Evolutionary conservation across 2,329 filamentous ascomycete species (phyloP), one percentile per base, ranked within the genome.

Genomic region (Cladophialophora carrionii): DNA sequence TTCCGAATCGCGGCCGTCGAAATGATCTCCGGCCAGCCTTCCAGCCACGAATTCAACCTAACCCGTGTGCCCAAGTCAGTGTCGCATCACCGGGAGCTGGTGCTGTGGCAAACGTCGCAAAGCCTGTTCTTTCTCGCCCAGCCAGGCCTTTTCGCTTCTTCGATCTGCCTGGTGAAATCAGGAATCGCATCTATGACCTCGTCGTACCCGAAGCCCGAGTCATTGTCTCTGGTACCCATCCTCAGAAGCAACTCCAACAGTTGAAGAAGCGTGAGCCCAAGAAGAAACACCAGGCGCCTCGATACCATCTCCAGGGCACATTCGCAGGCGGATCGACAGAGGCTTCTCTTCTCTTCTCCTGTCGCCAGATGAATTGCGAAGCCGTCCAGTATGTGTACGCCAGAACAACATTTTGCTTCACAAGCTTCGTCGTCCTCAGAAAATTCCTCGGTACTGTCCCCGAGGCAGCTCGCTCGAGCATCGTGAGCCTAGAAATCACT

Each of bases 81-180:
- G 29, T 14, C 17, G 24, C 17, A 14, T 29, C 20, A 49, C 48
- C 29, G 32, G 2, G 29, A 7, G 26, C 29, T 37, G 29, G 12
- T 7, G 12, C 43, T n/a, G 7, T 41, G 24, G 43, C 31, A 22
- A 26, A 54, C 4, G 2, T 1, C 32, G 8, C 53, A 6, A 62
- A 43, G 43, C 29, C 46, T 51, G 43, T 24, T 9, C 24, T 14
- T 12, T 37, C 61, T 22, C 63, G 62, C 24, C 31, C 55, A 14
- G 20, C 41, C 53, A 65, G 62, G 37, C 63, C 63, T 2, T 91
- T 91, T 62, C 84, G 79, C 7, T 90, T 92, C 74, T 81, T 92
- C 64, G 79, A 84, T 32, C 79, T 93, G 0, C 90, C 90, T 0
- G 82, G 85, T 0, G 90, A 93, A 73, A 76, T 93, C 32, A 87